Evolutionary conservation across 1,284 basidiomycete genomes (phyloP).

Genomic region (Trametes versicolor): DNA sequence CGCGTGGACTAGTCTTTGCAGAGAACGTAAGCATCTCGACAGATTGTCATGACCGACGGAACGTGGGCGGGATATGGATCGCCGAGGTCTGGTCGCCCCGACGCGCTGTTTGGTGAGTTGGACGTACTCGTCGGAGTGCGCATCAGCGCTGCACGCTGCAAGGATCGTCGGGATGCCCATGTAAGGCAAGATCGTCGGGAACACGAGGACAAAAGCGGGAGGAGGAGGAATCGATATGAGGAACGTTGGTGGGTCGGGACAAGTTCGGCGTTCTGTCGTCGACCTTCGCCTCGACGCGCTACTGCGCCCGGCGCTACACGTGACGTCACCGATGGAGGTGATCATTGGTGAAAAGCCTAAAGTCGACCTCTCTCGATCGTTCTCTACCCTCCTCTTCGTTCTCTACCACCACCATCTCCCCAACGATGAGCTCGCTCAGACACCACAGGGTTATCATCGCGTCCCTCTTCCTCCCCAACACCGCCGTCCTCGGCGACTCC

Average conservation of each 20-base stretch:
- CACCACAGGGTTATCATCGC: constrained; percentile 80
- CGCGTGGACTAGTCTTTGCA: not conserved
- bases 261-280: constrained; percentile 26
- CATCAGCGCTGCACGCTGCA: not conserved
- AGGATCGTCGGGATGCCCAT: constrained; percentile 21
- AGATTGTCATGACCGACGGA: not conserved
- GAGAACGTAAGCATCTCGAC: not conserved
- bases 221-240: constrained; percentile 11
- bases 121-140: constrained; percentile 6
- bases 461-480: constrained; percentile 80
- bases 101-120: not conserved
- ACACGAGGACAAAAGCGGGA: not conserved
- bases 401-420: constrained; percentile 20
- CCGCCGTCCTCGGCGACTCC: constrained; percentile 68
- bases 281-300: not conserved
- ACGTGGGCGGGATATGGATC: not conserved
- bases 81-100: not conserved
- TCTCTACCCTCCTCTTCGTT: constrained; percentile 8
- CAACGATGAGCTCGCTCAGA: constrained; percentile 67
- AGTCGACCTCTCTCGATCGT: constrained; percentile 17
- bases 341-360: constrained; percentile 32
- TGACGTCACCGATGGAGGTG: constrained; percentile 36
- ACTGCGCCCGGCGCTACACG: constrained; percentile 31
- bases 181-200: constrained; percentile 18
- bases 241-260: constrained; percentile 20